Evolutionary conservation across 208 protist genomes (phyloP), one percentile per base, ranked within the genome.

Genomic region (Trypanosoma platydactyli): DNA sequence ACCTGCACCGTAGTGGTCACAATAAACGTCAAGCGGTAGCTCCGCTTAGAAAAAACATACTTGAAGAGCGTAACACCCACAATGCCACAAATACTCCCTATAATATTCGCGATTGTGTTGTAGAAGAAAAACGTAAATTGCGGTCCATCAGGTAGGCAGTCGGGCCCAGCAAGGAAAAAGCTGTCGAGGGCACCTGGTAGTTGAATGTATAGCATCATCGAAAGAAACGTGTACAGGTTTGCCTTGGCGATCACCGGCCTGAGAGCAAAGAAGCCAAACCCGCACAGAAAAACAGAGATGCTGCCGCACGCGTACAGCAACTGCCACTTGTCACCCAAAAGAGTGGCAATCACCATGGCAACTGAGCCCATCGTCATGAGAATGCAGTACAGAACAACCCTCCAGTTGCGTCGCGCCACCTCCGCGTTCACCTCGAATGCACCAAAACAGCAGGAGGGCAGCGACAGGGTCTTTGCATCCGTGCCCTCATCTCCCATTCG

Each of bases 41-140:
- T 85, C 57, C 75, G 71, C 61, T 81, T 79, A 24, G 79, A 65
- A 70, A 94, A 89, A 22, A 88, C 59, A 69, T 84, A 82, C 9
- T 71, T 67, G 69, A 91, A 91, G 13, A 78, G 54, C 25, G 75
- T 71, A 18, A 88, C 82, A 53, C 82, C 88, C 13, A 77, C 50
- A n/a, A 89, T 71, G 42, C 80, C 84, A 33, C 78, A 79, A 44
- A 84, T 51, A 53, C 79, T 83, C 25, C 73, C 80, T 44, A 91
- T 80, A 22, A 86, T 69, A 13, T 67, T 56, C 0, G 59, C 61
- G 63, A 84, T 64, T 11, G 84, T 89, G 71, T 77, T 72, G 71
- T 90, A 91, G 77, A 88, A 91, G 24, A 77, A 77, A 52, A 84
- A 79, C 3, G 57, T 61, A 67, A 93, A 93, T 53, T 91, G 71